Evolutionary conservation across 495 filamentous ascomycete genomes (phyloP).

Genomic region (Penicillium pulvis): DNA sequence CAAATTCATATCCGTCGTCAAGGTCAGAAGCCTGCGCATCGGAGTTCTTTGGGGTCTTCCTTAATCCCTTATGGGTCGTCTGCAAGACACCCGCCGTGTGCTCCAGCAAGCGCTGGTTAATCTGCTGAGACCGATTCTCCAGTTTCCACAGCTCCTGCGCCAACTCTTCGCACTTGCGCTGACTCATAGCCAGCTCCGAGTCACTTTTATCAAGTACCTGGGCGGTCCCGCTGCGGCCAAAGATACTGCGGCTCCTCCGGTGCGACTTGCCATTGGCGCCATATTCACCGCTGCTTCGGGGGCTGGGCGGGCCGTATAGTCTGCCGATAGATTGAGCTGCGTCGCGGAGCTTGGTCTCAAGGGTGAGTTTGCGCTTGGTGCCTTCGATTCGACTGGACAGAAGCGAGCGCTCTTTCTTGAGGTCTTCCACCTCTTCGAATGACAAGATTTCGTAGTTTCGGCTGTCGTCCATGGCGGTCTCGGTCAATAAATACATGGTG

Average conservation of each 20-base stretch:
- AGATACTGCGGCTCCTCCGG: conserved; percentile 51
- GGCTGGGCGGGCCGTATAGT: conserved; percentile 63
- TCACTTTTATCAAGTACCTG: conserved; percentile 58
- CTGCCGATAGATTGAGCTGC: conserved; percentile 83
- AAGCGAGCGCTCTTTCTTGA: conserved; percentile 80
- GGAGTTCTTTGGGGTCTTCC: conserved; percentile 45
- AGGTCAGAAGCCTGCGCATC: conserved; percentile 70
- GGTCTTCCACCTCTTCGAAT: conserved; percentile 82
- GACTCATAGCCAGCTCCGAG: conserved; percentile 71
- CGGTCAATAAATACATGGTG: conserved; percentile 83
- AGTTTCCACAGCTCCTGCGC: conserved; percentile 75
- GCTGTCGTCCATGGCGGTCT: conserved; percentile 89
- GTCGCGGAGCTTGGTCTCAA: conserved; percentile 92
- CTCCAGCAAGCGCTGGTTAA: conserved; percentile 73
- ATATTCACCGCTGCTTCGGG: conserved; percentile 37
- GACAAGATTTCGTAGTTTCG: conserved; percentile 81
- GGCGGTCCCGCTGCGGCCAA: conserved; percentile 41
- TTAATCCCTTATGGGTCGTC: conserved; percentile 73
- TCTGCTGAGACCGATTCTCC: conserved; percentile 69
- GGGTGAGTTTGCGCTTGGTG: conserved; percentile 76
- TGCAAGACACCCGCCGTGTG: conserved; percentile 92
- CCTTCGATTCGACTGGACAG: conserved; percentile 76
- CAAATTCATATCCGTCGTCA: conserved; percentile 66
- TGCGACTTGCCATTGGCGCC: conserved; percentile 32
- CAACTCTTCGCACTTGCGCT: conserved; percentile 82